Evolutionary conservation across 345 rosid genomes (phyloP), one percentile per base, ranked within the genome.

Genomic region (Euclidium syriacum): DNA sequence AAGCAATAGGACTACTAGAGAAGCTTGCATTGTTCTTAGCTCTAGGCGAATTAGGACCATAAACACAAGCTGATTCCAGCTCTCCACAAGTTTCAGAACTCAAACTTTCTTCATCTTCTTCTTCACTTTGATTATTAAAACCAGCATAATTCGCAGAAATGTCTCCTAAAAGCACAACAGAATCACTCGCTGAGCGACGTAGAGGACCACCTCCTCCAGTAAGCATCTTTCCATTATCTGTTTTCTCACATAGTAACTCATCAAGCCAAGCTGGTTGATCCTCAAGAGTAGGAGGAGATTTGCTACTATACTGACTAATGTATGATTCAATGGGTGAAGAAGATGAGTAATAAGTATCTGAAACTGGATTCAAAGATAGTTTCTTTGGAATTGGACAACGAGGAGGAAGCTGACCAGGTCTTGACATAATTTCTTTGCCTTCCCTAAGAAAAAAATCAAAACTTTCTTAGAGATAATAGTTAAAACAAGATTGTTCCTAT

Each of bases 21-120:
- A 82, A 67, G 62, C 73, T 70, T 5, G 76, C 49, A 52, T 59
- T 77, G 48, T 68, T 74, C 65, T 46, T 88, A 47, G 64, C 75
- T 64, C 96, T 75, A 18, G 96, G 96, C 10, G 96, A 88, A 71
- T 80, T 85, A 17, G 96, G 96, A 71, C 96, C 92, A 51, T 88
- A 88, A 0, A 79, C 51, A 67, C 79, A 85, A 63, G 80, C 77
- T 17, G 86, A 77, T 62, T 85, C 84, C 79, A 85, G 62, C 51
- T 66, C 78, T 4, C 75, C 66, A 58, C 74, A 60, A 63, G 72
- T 36, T 52, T 81, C 81, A 30, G 48, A 72, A 27, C 42, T 53
- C 43, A 66, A 36, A 67, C 76, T 61, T 3, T 74, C 78, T 26
- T 50, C 81, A 63, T 67, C 75, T 26, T 50, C 81, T 60, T 67